Percentiles rank a stretch among this genome's conserved stretches.
Conservation (phyloP, 2,329 filamentous ascomycete genomes). For the Fragosphaeria purpurea region DNA sequence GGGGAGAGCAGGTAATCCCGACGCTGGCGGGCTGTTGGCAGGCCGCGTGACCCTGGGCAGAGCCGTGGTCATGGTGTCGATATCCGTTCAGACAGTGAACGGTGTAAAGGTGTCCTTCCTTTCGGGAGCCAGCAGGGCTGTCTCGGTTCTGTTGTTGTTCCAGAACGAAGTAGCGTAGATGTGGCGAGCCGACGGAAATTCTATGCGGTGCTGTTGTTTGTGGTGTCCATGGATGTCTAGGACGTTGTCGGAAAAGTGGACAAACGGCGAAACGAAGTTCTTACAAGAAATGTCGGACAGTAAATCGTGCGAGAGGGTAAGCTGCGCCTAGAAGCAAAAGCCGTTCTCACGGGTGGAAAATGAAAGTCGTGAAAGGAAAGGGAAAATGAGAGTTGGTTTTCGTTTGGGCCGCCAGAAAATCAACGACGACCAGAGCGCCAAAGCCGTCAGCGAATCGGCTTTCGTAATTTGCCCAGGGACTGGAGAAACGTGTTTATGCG, state of each 20-base stretch:
- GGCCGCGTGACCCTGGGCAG: conserved; percentile 58
- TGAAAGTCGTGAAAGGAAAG: too few relatives aligned
- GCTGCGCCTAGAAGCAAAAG: not conserved
- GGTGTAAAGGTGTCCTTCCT: too few relatives aligned
- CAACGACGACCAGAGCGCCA: not conserved
- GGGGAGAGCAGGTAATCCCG: conserved; percentile 64
- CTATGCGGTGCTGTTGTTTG: not conserved
- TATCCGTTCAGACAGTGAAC: not conserved
- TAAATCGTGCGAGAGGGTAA: not conserved
- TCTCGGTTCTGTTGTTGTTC: too few relatives aligned
- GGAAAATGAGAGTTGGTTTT: not conserved
- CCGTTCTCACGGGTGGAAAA: not conserved
- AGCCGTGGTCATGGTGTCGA: conserved; percentile 42
- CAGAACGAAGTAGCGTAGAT: too few relatives aligned
- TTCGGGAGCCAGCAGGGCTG: too few relatives aligned
- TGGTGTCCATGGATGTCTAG: conserved; percentile 10
- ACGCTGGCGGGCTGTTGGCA: conserved; percentile 60
- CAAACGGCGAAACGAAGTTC: not conserved
- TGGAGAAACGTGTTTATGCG: conserved; percentile 21
- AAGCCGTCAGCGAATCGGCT: not conserved
- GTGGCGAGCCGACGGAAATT: too few relatives aligned
- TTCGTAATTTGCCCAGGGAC: conserved; percentile 7
- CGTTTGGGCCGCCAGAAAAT: not conserved
- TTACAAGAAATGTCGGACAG: conserved; percentile 4
- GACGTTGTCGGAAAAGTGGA: not conserved